Base-by-base conservation (phyloP, 805 yeast species). In the Kluyveromyces starmeri region DNA sequence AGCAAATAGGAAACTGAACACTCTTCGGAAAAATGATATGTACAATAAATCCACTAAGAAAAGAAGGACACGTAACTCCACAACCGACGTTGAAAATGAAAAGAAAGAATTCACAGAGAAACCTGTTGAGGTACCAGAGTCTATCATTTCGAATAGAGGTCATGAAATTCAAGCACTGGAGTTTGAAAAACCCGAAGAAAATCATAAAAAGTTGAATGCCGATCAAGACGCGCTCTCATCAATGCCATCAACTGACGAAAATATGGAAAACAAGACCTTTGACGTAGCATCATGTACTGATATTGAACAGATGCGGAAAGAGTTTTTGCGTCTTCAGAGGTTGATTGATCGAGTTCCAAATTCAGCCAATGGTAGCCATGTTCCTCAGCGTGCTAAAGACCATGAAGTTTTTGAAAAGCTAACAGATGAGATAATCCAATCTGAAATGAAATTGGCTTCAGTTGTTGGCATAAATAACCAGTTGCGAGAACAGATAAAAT, bases 371-470 rank as follows among this genome's bases (percentile, higher is more conserved):
- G n/a, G n/a, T n/a, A n/a, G n/a, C n/a, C n/a, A n/a, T n/a, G n/a
- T n/a, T n/a, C n/a, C n/a, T n/a, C n/a, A n/a, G n/a, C n/a, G n/a
- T n/a, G n/a, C n/a, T 19, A 13, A 28, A 7, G 19, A 32, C 13
- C 13, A 5, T 19, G 27, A 12, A n/a, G 19, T 20, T 30, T 21
- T 30, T 7, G 31, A 15, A 20, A 32, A 33, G 10, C 35, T 50
- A 36, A 31, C 49, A 2, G 31, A 35, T 19, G 51, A 48, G 25
- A 29, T 48, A n/a, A 40, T 49, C 37, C 32, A 40, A 17, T 43
- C 48, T 29, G 51, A 50, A 27, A 25, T 46, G 14, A 40, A 42
- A 29, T 15, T 49, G 7, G 41, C 54, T 1, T 32, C 46, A 9
- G 21, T 48, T 14, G 29, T 35, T 19, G 50, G 52, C 13, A 40